These are phyloP conservation scores for Patellifolia procumbens DNA, from an alignment of 179 eudicot genomes.

Conservation along the genomic window DNA sequence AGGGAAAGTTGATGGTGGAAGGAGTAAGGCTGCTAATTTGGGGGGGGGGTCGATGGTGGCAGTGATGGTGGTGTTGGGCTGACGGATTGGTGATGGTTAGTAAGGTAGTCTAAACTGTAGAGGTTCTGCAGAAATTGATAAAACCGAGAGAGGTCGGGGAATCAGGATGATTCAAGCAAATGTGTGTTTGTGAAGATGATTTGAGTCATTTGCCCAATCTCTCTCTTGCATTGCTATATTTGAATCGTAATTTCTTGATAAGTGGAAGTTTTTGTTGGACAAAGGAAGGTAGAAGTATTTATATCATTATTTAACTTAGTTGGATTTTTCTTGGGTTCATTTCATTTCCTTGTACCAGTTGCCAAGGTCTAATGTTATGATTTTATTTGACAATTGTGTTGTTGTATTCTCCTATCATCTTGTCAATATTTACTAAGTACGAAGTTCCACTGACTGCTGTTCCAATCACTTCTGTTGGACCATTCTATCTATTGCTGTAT, in stretches of 20 bases:
- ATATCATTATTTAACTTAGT: not conserved
- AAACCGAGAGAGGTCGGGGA: no score
- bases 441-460: not conserved
- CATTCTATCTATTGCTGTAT: slow-evolving; percentile 14
- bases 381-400: not conserved
- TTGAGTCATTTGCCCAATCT: not conserved
- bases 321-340: not conserved
- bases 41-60: no score
- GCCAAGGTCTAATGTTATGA: not conserved
- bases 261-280: not conserved
- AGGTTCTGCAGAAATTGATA: no score
- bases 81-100: no score
- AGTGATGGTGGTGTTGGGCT: no score
- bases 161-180: no score
- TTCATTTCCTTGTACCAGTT: not conserved
- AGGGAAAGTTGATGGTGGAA: no score
- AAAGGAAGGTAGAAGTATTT: not conserved
- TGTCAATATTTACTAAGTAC: not conserved
- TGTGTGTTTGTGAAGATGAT: not conserved
- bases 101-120: no score
- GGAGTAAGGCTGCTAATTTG: no score
- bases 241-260: not conserved
- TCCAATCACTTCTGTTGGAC: slow-evolving; percentile 1
- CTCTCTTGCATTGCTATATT: not conserved
- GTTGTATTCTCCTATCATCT: not conserved